Conservation (phyloP, 2,329 filamentous ascomycete species). For the Fusarium oxysporum region DNA sequence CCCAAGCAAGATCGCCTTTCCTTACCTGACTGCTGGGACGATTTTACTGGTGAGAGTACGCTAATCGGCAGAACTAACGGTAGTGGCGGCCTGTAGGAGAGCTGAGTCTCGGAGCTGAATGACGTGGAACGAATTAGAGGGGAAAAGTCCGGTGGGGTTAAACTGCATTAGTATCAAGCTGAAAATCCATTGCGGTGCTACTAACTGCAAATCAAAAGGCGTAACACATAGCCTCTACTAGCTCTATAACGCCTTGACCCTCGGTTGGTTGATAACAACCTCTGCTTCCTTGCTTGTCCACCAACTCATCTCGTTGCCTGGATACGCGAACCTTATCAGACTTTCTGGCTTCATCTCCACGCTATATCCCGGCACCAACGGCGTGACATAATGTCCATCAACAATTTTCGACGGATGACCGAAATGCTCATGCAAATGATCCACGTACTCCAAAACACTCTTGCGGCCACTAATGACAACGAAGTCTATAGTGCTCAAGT, state of each 20-base stretch:
- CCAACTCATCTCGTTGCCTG: slow-evolving; percentile 83
- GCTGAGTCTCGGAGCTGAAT: neutral
- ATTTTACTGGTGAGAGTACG: neutral
- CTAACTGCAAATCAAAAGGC: no score
- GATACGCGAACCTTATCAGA: slow-evolving; percentile 82
- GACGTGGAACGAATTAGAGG: rapidly evolving
- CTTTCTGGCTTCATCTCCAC: slow-evolving; percentile 92
- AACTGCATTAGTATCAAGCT: neutral
- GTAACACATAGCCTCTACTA: no score
- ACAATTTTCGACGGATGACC: slow-evolving; percentile 81
- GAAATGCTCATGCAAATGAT: slow-evolving; percentile 94
- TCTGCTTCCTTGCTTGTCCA: slow-evolving; percentile 81
- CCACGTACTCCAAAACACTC: slow-evolving; percentile 84
- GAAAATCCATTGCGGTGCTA: no score
- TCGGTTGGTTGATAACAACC: neutral
- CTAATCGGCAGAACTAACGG: neutral
- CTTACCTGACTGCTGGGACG: rapidly evolving
- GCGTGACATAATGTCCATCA: slow-evolving; percentile 89
- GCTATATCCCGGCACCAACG: slow-evolving; percentile 83
- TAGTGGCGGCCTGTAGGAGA: neutral
- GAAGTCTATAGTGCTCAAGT: slow-evolving; percentile 91
- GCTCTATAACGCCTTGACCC: neutral
- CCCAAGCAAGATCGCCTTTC: rapidly evolving
- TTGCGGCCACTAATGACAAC: slow-evolving; percentile 82
- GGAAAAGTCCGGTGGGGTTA: rapidly evolving